Conservation (phyloP, 2,329 filamentous ascomycete genomes). For the Neocatenulostroma microsporum region DNA sequence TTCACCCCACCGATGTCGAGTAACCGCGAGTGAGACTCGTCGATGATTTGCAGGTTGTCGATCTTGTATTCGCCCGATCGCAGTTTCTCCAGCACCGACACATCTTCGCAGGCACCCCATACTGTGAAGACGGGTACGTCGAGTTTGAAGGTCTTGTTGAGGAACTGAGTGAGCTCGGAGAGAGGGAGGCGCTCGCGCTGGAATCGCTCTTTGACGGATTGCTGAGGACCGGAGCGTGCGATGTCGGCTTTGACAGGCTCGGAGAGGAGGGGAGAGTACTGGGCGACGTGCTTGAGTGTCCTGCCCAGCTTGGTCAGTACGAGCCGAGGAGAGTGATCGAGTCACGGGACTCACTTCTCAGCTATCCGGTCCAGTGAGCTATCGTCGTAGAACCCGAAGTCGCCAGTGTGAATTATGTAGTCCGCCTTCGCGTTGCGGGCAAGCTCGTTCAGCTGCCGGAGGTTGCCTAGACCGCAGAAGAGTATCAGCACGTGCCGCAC, state of each 20-base stretch:
- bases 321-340: background rate
- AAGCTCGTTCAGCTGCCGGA: constrained; percentile 91
- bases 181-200: constrained; percentile 73
- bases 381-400: constrained; percentile 98
- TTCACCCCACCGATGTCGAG: constrained; percentile 94
- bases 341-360: constrained; percentile 65
- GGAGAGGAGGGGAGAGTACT: constrained; percentile 90
- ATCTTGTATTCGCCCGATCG: constrained; percentile 97
- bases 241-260: constrained; percentile 63
- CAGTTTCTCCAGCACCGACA: constrained; percentile 94
- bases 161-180: constrained; percentile 82
- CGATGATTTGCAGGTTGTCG: constrained; percentile 93
- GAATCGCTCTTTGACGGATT: constrained; percentile 74
- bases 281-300: constrained; percentile 95
- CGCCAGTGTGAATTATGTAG: constrained; percentile 96
- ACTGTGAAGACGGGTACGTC: constrained; percentile 98
- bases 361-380: constrained; percentile 93
- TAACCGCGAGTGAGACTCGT: constrained; percentile 92
- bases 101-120: constrained; percentile 98
- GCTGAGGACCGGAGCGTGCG: constrained; percentile 59
- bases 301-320: constrained; percentile 38
- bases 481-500: constrained; percentile 12
- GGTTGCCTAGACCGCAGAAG: constrained; percentile 64
- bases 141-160: constrained; percentile 80
- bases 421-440: constrained; percentile 90